phyloP scores from a whole-genome alignment of 345 rosid genomes.

The Brassica incana region DNA sequence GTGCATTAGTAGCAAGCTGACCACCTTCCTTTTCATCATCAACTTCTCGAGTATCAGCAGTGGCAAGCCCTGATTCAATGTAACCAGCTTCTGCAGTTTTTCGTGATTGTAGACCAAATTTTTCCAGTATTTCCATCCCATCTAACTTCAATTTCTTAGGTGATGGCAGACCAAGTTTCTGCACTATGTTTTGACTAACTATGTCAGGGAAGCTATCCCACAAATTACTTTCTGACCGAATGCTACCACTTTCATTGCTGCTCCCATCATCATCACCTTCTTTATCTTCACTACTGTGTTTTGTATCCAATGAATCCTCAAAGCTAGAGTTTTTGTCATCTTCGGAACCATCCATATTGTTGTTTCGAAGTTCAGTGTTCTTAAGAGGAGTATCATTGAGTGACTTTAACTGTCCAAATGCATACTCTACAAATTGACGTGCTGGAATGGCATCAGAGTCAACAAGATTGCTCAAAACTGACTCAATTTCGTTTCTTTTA shows the following conservation, averaged over 20 bases:
- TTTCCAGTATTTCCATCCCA: constrained; percentile 65
- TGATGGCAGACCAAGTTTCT: constrained; percentile 67
- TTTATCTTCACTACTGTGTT: constrained; percentile 25
- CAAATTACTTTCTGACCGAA: constrained; percentile 50
- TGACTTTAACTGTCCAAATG: constrained; percentile 83
- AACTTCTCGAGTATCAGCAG: constrained; percentile 47
- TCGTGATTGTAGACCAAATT: constrained; percentile 68
- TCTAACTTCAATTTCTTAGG: constrained; percentile 76
- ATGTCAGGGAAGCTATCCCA: constrained; percentile 68
- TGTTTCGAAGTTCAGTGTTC: constrained; percentile 42
- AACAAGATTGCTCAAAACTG: constrained; percentile 51
- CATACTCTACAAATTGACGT: constrained; percentile 83
- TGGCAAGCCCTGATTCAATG: constrained; percentile 89
- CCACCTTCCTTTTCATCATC: constrained; percentile 46
- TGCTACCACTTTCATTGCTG: constrained; percentile 32
- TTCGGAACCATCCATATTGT: constrained; percentile 35
- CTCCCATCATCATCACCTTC: constrained; percentile 33
- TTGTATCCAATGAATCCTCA: constrained; percentile 35
- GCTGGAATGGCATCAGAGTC: constrained; percentile 78
- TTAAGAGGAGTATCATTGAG: constrained; percentile 53
- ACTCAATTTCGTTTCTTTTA: constrained; percentile 63
- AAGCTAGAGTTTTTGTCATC: constrained; percentile 32
- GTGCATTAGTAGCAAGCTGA: constrained; percentile 29
- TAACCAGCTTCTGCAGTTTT: constrained; percentile 73
- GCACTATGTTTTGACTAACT: constrained; percentile 63